Evolutionary conservation across 1,139 yeast species (phyloP), one percentile per base, ranked within the genome.

Genomic region (Kurtzmaniella quercitrusa): DNA sequence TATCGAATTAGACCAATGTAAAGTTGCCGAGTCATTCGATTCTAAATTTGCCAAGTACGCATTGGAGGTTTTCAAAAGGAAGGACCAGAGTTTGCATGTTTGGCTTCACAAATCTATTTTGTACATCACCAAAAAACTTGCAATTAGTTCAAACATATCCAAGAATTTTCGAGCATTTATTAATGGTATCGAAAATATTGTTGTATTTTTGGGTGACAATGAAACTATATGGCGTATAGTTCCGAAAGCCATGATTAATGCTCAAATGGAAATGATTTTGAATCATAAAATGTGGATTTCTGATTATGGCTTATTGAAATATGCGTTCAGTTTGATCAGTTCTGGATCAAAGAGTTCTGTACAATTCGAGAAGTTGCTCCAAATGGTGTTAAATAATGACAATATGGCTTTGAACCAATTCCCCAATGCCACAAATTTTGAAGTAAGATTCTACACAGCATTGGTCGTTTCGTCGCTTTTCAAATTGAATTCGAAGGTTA

Each of bases 211-310:
- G 26, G 49, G 55, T 4, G 35, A 41, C 5, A 37, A 20, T 2
- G 15, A 9, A 38, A 46, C 64, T 2, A 47, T 80, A 8, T 71
- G 82, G 75, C 58, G 65, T 7, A 47, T 71, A 14, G 69, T 80
- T 11, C 76, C 84, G 2, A 53, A 60, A 5, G 55, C 70, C 5
- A 65, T 82, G 35, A 48, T 86, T 12, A 83, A 85, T 49, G 68
- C 95, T 0, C 85, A 85, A 50, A 60, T 87, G 30, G 94, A 88
- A 57, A 88, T 78, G 14, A 59, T 84, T 3, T 65, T 84, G 19
- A 63, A 65, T 3, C 71, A 70, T 28, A 50, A 58, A 8, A 55
- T 62, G 38, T 85, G 88, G 84, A 55, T 78, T 3, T 42, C 47
- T 15, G 49, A 61, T n/a, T 54, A 63, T 15, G 54, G 52, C 1